Evolutionary conservation across 1,139 yeast genomes (phyloP), one percentile per base, ranked within the genome.

Genomic region (Chernovozyma sophiae-reginae): DNA sequence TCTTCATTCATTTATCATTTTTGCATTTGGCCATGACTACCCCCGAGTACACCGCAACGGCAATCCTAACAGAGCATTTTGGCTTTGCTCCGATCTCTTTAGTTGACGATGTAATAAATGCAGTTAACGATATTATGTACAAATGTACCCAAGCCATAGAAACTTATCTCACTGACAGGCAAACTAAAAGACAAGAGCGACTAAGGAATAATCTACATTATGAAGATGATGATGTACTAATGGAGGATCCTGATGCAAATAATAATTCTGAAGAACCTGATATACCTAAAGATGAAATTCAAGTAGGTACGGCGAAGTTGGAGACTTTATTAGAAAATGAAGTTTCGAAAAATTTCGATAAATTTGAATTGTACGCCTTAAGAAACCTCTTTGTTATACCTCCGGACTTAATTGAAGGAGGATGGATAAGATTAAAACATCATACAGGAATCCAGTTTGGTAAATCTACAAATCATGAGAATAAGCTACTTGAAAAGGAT

Each of bases 21-120:
- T n/a, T n/a, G n/a, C n/a, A 20, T 10, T 20, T 20, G 23, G 23
- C 6, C 23, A 35, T 35, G 37, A 22, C 37, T 4, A 30, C 14
- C 8, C 34, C 73, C 6, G 74, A 68, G 36, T 57, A 62, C 49
- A 59, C 69, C 32, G 64, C 77, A 19, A 74, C 81, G 16, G 74
- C 81, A 31, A 59, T 85, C 25, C 65, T 90, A 38, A 86, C 96
- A 0, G 97, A 89, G 56, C 96, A 87, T 54, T 64, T 90, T 33
- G 96, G 87, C 24, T 86, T 77, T 52, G 86, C 95, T 7, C 96
- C 97, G 0, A 72, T 89, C n/a, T 79, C 92, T 1, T 65, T 89
- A 19, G 75, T 90, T 6, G 97, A 90, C 53, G 96, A 89, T 52
- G 82, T 90, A 15, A 86, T 90, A 51, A 89, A 89, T 58, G 86